Conservation (phyloP, 2,329 filamentous ascomycete genomes). For the Stagonosporopsis cucurbitacearum region DNA sequence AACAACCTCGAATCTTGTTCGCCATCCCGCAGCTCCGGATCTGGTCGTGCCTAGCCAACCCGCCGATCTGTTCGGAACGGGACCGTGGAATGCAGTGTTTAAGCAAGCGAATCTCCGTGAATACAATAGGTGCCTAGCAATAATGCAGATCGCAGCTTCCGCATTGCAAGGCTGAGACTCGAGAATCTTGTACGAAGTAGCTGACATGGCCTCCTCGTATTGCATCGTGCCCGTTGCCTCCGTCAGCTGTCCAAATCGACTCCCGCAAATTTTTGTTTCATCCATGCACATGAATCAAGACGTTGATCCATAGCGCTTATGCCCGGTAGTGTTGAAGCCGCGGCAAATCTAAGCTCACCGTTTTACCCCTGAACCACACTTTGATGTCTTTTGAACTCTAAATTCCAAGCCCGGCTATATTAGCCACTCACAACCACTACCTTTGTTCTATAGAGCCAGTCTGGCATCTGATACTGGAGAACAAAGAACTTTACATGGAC, state of each 20-base stretch:
- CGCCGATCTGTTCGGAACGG: conserved; percentile 22
- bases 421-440: conserved; percentile 6
- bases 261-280: conserved; percentile 14
- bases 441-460: conserved; percentile 3
- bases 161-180: conserved; percentile 13
- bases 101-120: conserved; percentile 11
- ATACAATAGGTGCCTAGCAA: too few species aligned
- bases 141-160: conserved; percentile 7
- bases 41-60: conserved; percentile 13
- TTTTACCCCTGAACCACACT: conserved; percentile 18
- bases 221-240: neutral
- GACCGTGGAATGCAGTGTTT: neutral
- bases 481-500: neutral
- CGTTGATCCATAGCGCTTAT: conserved; percentile 5
- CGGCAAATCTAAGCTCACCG: conserved; percentile 5
- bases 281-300: conserved; percentile 13
- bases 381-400: conserved; percentile 1
- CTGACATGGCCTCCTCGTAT: conserved; percentile 4
- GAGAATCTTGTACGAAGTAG: neutral
- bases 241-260: conserved; percentile 7
- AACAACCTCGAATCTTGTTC: conserved; percentile 4
- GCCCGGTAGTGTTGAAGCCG: conserved; percentile 8
- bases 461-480: neutral
- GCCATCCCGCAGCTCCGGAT: conserved; percentile 20
- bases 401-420: neutral